A percentile compares a stretch with the other conserved stretches of the same genome.
phyloP scores from a whole-genome alignment of 306 rosid species.

The Pachyrhizus erosus region DNA sequence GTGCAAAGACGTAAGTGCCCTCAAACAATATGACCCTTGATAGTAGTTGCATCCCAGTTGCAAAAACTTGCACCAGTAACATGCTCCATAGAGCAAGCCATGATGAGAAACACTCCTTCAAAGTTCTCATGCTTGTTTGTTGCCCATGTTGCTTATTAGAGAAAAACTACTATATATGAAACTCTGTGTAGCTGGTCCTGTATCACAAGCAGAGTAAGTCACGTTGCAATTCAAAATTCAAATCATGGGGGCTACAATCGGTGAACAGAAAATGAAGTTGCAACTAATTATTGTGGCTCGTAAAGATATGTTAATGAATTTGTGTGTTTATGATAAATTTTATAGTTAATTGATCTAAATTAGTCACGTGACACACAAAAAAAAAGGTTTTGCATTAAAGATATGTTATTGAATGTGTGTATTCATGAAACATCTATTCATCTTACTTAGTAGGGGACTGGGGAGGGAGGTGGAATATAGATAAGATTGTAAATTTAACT shows the following conservation, averaged over 20 bases:
- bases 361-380: not conserved
- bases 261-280: not conserved
- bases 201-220: no score
- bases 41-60: no score
- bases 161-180: not conserved
- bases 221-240: no score
- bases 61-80: constrained; percentile 52
- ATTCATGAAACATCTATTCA: not conserved
- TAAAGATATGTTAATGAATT: not conserved
- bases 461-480: no score
- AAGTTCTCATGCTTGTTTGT: not conserved
- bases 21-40: no score
- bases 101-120: not conserved
- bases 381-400: not conserved
- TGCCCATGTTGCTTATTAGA: not conserved
- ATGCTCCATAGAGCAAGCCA: constrained; percentile 51
- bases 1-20: no score
- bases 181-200: not conserved
- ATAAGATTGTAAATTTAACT: no score
- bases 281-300: not conserved
- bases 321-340: not conserved
- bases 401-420: not conserved
- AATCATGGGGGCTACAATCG: no score
- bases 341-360: not conserved
- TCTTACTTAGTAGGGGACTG: not conserved